A percentile compares a stretch with the other conserved stretches of the same genome.
Conservation (phyloP, 169 alveolate genomes). For the Cystoisospora suis region DNA sequence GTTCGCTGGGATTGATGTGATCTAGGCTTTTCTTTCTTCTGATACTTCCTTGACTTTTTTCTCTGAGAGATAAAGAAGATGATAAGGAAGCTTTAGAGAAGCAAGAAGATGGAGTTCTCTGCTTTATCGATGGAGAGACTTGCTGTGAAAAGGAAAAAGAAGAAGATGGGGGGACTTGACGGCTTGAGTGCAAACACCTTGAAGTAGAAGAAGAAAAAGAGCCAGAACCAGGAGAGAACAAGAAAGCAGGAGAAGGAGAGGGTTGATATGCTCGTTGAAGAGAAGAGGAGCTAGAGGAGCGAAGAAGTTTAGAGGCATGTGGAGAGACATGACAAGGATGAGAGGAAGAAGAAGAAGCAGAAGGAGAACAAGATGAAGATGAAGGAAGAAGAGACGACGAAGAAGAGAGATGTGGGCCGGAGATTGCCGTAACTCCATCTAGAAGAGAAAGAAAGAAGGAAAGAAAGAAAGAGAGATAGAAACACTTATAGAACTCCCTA, state of each 20-base stretch:
- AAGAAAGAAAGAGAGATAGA: no score
- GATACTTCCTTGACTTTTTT: background rate
- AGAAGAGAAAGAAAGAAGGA: no score
- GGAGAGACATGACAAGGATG: background rate
- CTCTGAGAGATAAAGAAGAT: background rate
- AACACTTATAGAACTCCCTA: no score
- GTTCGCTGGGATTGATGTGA: background rate
- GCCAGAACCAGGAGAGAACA: background rate
- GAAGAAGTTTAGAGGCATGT: no score
- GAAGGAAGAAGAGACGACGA: background rate
- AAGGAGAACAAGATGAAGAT: background rate
- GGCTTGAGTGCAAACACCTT: background rate
- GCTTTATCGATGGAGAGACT: background rate
- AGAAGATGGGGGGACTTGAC: background rate
- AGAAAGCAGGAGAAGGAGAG: background rate
- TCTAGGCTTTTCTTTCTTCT: background rate
- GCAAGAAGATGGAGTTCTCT: background rate
- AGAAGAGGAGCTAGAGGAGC: background rate
- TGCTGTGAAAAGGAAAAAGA: background rate
- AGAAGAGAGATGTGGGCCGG: background rate
- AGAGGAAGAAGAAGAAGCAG: background rate
- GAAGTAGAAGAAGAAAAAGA: background rate
- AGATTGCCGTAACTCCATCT: no score
- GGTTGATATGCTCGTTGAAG: background rate
- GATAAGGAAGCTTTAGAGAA: background rate